Base-by-base conservation (phyloP, 768 basidiomycete genomes). In the Strobilomyces confusus region DNA sequence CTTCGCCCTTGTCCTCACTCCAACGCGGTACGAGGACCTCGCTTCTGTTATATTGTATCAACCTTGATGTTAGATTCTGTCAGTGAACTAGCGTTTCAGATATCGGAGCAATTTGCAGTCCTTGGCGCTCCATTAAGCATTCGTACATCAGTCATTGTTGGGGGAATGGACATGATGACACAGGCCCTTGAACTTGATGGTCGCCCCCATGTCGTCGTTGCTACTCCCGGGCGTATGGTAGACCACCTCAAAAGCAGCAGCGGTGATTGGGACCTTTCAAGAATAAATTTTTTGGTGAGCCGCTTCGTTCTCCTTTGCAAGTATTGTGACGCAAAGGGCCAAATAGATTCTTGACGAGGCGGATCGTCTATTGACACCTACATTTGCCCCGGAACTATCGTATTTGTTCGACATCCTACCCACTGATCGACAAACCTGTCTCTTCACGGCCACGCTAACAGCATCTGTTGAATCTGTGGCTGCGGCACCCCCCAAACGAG, bases 81-180 rank as follows among this genome's bases (percentile, higher is more conserved):
- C 60, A 98, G 95, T 58, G 97, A 99, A 65, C 77, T 99, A 19
- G 97, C 97, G 0, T 98, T 98, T 65, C 97, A 99, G 66, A 93
- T 99, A 46, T 82, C 94, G 2, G 95, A 98, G 58, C 97, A 99
- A 67, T 98, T 98, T 68, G 83, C 86, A 2, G 94, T 94, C 6
- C 78, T 99, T 2, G 95, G 97, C 23, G 77, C 81, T 17, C 76
- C 92, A 12, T 72, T 97, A 54, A 92, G 87, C 63, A 71, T 92
- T 44, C 84, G 84, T 29, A 95, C 93, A 9, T 81, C 88, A 11
- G 93, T 98, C 9, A 75, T 98, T 30, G 94, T 98, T 2, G 97
- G 97, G 17, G 97, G 97, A 6, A 95, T 99, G 92, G 97, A 99
- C 63, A 95, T 95, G 87, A 92, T 97, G 77, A 68, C 83, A 1